Conservation (phyloP, 495 filamentous ascomycete species). For the Penicillium verhagenii region DNA sequence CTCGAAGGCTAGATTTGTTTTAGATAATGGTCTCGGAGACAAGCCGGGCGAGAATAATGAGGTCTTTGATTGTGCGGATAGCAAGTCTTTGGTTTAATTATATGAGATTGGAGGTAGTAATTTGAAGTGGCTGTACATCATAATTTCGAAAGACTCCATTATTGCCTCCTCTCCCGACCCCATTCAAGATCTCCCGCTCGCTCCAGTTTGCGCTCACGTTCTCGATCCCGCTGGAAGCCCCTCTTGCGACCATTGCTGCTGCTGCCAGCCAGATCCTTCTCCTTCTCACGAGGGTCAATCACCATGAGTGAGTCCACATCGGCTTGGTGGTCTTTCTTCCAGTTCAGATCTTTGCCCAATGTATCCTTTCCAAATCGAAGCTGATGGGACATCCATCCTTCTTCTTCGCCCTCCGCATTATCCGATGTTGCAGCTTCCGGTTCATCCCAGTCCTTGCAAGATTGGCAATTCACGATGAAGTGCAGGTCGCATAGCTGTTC, state of each 20-base stretch:
- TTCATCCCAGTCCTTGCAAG: slow-evolving; percentile 70
- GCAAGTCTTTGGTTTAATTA: neutral
- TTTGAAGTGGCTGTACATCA: neutral
- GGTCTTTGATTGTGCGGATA: neutral
- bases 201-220: slow-evolving; percentile 40
- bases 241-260: slow-evolving; percentile 20
- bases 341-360: slow-evolving; percentile 86
- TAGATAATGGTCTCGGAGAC: neutral
- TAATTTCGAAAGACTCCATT: neutral
- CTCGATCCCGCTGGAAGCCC: slow-evolving; percentile 39
- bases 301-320: slow-evolving; percentile 88
- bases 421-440: slow-evolving; percentile 19
- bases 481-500: slow-evolving; percentile 79
- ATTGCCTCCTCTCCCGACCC: slow-evolving; percentile 23
- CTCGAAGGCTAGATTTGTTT: too few species aligned
- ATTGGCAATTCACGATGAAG: slow-evolving; percentile 91
- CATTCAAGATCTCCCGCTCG: slow-evolving; percentile 39
- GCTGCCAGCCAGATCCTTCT: slow-evolving; percentile 55
- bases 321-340: slow-evolving; percentile 82
- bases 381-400: slow-evolving; percentile 65
- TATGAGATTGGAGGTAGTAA: neutral
- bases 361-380: slow-evolving; percentile 86
- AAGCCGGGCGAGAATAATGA: too few species aligned
- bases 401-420: slow-evolving; percentile 60
- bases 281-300: slow-evolving; percentile 89